Evolutionary conservation across 257 asterid species (phyloP).

Genomic region (Capsicum baccatum): DNA sequence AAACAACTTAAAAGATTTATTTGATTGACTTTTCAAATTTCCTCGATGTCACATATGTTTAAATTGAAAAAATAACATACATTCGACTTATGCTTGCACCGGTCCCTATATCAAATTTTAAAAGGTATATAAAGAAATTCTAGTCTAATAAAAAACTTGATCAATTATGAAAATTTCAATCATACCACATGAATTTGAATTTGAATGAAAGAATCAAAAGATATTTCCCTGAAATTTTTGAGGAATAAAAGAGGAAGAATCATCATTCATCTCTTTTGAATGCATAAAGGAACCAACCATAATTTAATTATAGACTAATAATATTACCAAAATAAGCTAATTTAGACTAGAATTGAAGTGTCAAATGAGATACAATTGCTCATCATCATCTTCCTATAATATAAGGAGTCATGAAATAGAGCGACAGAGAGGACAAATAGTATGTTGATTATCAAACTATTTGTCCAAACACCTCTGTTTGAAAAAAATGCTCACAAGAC

Average conservation of each 20-base stretch:
- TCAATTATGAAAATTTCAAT: too few species aligned
- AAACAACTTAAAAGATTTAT: too few species aligned
- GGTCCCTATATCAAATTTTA: too few species aligned
- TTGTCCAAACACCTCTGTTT: conserved; percentile 59
- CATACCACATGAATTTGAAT: too few species aligned
- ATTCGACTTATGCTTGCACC: too few species aligned
- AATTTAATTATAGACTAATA: background rate
- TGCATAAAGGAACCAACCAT: background rate
- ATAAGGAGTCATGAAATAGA: conserved; percentile 29
- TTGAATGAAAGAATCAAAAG: too few species aligned
- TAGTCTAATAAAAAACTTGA: too few species aligned
- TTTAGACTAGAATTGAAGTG: background rate
- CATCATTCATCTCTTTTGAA: background rate
- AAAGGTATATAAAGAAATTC: too few species aligned
- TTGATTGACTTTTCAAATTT: too few species aligned
- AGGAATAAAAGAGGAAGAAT: conserved; percentile 8
- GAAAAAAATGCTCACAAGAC: conserved; percentile 76
- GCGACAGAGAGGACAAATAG: conserved; percentile 73
- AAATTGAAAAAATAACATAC: too few species aligned
- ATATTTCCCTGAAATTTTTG: background rate
- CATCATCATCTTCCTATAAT: background rate
- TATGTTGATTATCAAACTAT: conserved; percentile 62
- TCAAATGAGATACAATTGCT: background rate
- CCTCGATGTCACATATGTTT: too few species aligned
- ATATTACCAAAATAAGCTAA: background rate